phyloP scores from a whole-genome alignment of 73 alveolate species.

The Stentor coeruleus region DNA sequence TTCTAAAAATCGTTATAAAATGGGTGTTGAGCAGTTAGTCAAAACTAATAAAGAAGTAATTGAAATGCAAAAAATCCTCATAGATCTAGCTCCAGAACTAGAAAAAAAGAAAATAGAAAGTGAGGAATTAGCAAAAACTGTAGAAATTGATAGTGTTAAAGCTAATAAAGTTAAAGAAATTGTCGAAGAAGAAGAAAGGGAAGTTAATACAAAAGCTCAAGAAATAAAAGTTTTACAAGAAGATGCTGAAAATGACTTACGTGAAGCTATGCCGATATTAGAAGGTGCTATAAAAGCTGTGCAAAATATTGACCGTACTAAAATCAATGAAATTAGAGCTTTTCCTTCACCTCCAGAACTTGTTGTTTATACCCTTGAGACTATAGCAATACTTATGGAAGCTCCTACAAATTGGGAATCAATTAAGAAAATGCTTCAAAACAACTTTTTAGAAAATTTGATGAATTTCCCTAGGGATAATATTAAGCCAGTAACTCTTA shows the following conservation, averaged over 20 bases:
- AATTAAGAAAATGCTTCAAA: conserved; percentile 46
- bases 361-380: conserved; percentile 63
- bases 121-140: conserved; percentile 51
- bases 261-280: conserved; percentile 84
- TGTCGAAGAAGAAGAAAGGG: conserved; percentile 80
- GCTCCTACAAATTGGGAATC: conserved; percentile 75
- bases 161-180: conserved; percentile 71
- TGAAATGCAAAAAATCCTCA: conserved; percentile 56
- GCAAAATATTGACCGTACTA: conserved; percentile 74
- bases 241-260: conserved; percentile 81
- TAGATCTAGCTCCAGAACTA: conserved; percentile 66
- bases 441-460: conserved; percentile 53
- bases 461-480: conserved; percentile 57
- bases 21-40: conserved; percentile 64
- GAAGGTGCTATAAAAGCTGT: conserved; percentile 87
- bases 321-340: conserved; percentile 77
- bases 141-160: conserved; percentile 54
- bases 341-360: conserved; percentile 82
- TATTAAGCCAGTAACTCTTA: conserved; percentile 46
- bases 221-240: conserved; percentile 94
- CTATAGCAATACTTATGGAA: conserved; percentile 65
- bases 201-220: conserved; percentile 89
- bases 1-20: conserved; percentile 53
- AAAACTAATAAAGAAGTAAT: conserved; percentile 70
- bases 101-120: conserved; percentile 62